Evolutionary conservation across 345 rosid species (phyloP).

Genomic region (Populus davidiana): DNA sequence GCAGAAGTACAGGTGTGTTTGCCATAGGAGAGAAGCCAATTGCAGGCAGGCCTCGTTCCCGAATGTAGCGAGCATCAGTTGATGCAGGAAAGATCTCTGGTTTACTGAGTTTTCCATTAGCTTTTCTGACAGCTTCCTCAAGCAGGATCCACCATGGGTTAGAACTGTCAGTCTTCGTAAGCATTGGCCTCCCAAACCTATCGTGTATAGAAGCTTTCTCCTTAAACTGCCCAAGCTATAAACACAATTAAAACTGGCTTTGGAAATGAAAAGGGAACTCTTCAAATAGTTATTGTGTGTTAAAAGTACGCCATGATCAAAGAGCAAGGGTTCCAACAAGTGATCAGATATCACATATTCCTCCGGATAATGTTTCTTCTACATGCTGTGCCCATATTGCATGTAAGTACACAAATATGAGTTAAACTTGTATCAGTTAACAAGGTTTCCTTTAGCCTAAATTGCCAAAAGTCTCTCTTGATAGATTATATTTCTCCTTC

Average conservation of each 20-base stretch:
- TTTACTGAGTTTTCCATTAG: slow-evolving; percentile 59
- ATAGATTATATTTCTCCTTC: neutral
- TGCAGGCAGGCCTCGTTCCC: slow-evolving; percentile 63
- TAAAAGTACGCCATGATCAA: neutral
- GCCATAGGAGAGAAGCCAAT: slow-evolving; percentile 93
- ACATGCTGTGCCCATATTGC: neutral
- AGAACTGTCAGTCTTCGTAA: slow-evolving; percentile 65
- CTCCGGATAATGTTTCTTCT: neutral
- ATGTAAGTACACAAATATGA: neutral
- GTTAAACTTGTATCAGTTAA: neutral
- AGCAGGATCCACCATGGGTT: slow-evolving; percentile 89
- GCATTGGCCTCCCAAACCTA: slow-evolving; percentile 46
- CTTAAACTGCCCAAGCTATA: slow-evolving; percentile 69
- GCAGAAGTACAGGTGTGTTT: slow-evolving; percentile 83
- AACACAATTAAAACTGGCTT: slow-evolving; percentile 17
- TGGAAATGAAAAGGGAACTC: neutral
- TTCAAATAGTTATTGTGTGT: neutral
- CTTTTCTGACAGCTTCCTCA: slow-evolving; percentile 70
- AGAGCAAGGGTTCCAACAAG: neutral
- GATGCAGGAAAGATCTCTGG: slow-evolving; percentile 92
- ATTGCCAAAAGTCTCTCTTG: neutral
- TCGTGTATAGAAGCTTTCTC: slow-evolving; percentile 44
- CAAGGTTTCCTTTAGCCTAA: neutral
- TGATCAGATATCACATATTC: neutral
- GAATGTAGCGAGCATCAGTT: slow-evolving; percentile 81